phyloP scores from a whole-genome alignment of 1,284 basidiomycete species.

The Apiotrichum gracile region DNA sequence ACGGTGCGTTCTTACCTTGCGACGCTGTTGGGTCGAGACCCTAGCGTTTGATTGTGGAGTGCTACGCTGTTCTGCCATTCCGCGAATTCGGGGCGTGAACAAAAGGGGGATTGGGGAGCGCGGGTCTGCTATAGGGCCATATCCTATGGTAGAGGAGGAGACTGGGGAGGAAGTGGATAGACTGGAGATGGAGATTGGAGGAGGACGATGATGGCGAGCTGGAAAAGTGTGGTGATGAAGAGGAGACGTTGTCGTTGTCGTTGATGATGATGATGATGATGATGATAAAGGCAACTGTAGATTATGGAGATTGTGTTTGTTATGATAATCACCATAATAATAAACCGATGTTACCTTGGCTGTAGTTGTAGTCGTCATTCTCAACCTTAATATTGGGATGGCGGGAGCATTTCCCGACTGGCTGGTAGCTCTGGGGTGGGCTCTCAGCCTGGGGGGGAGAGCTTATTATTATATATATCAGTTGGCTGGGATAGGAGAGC shows the following conservation, averaged over 20 bases:
- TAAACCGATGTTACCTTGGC: background rate
- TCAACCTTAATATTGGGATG: too few relatives aligned
- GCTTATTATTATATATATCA: too few relatives aligned
- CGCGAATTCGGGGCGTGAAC: background rate
- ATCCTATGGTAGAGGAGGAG: background rate
- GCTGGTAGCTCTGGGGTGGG: too few relatives aligned
- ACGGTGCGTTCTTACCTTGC: background rate
- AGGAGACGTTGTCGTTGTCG: background rate
- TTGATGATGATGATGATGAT: background rate
- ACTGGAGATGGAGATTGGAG: background rate
- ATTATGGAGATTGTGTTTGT: background rate
- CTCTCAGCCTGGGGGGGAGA: too few relatives aligned
- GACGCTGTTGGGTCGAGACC: background rate
- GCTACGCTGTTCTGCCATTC: background rate
- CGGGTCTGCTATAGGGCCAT: background rate
- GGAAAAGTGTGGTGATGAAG: background rate
- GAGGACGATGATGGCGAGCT: background rate
- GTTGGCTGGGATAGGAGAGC: too few relatives aligned
- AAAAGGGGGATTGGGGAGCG: background rate
- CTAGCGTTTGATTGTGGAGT: background rate
- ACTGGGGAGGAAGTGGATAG: background rate
- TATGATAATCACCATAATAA: background rate
- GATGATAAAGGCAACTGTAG: background rate
- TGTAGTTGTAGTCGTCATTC: too few relatives aligned
- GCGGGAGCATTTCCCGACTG: too few relatives aligned